These are phyloP conservation scores for Elymus sibiricus DNA, from an alignment of 176 grass and related monocot genomes.

Conservation along the genomic window DNA sequence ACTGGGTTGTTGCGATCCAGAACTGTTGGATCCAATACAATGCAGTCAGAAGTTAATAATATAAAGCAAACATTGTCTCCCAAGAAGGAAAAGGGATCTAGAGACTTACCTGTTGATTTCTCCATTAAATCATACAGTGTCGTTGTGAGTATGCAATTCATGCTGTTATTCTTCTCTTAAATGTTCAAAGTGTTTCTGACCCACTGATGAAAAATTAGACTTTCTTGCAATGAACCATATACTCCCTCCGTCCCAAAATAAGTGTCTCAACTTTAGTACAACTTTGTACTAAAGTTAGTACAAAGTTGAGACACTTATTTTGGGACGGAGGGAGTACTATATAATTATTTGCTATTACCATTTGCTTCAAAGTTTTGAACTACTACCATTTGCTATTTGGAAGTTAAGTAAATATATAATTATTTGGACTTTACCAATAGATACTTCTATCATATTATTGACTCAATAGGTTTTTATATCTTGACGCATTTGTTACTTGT, in stretches of 20 bases:
- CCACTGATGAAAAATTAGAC: neutral
- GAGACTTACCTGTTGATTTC: slow-evolving; percentile 33
- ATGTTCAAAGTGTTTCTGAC: slow-evolving; percentile 8
- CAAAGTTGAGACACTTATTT: too few relatives aligned
- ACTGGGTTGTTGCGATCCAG: slow-evolving; percentile 45
- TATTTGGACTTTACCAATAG: neutral
- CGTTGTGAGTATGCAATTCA: slow-evolving; percentile 36
- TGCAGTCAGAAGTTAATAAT: slow-evolving; percentile 19
- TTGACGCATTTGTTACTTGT: neutral
- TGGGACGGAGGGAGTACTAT: too few relatives aligned
- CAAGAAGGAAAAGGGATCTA: slow-evolving; percentile 20
- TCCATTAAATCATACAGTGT: slow-evolving; percentile 3
- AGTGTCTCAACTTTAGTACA: too few relatives aligned
- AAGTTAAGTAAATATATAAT: neutral
- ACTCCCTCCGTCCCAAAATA: too few relatives aligned
- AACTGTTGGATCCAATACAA: slow-evolving; percentile 40
- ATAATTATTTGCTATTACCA: too few relatives aligned
- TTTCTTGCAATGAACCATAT: neutral
- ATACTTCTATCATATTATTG: neutral
- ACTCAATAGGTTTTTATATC: neutral
- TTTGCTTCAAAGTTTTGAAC: neutral
- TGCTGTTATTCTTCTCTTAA: neutral
- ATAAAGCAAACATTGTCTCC: slow-evolving; percentile 11
- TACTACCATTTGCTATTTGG: neutral
- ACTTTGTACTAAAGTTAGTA: too few relatives aligned